These are phyloP conservation scores for Fonsecaea pedrosoi DNA, from an alignment of 2,329 filamentous ascomycete genomes.

Conservation along the genomic window DNA sequence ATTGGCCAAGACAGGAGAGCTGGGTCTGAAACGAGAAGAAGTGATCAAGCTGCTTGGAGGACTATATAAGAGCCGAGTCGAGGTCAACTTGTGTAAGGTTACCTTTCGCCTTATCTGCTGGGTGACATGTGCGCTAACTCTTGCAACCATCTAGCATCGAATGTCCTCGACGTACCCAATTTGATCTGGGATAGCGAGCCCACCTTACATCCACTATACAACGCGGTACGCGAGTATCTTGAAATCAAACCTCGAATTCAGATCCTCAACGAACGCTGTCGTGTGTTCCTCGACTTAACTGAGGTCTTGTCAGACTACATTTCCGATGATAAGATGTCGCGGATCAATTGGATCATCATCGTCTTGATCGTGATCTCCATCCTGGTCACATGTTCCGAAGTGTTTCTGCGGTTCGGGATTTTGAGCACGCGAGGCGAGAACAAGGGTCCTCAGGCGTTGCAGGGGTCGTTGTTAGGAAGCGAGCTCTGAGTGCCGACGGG, in stretches of 20 bases:
- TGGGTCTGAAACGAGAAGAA: slow-evolving; percentile 90
- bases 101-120: not conserved
- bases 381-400: slow-evolving; percentile 86
- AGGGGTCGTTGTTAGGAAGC: slow-evolving; percentile 16
- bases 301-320: slow-evolving; percentile 93
- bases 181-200: slow-evolving; percentile 99
- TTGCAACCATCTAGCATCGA: slow-evolving; percentile 68
- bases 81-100: slow-evolving; percentile 92
- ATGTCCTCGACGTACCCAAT: slow-evolving; percentile 93
- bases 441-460: slow-evolving; percentile 10
- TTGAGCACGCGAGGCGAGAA: slow-evolving; percentile 49
- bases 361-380: slow-evolving; percentile 90
- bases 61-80: slow-evolving; percentile 90
- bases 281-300: slow-evolving; percentile 93
- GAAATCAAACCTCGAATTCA: slow-evolving; percentile 96
- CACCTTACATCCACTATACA: slow-evolving; percentile 91
- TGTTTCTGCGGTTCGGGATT: slow-evolving; percentile 82
- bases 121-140: slow-evolving; percentile 18
- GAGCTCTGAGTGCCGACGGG: slow-evolving; percentile 16
- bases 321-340: slow-evolving; percentile 92
- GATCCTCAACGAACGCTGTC: slow-evolving; percentile 94
- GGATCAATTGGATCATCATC: slow-evolving; percentile 93
- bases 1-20: slow-evolving; percentile 83
- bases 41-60: slow-evolving; percentile 90
- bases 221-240: slow-evolving; percentile 92